Evolutionary conservation across 805 yeast species (phyloP).

Genomic region (Suhomyces emberorum): DNA sequence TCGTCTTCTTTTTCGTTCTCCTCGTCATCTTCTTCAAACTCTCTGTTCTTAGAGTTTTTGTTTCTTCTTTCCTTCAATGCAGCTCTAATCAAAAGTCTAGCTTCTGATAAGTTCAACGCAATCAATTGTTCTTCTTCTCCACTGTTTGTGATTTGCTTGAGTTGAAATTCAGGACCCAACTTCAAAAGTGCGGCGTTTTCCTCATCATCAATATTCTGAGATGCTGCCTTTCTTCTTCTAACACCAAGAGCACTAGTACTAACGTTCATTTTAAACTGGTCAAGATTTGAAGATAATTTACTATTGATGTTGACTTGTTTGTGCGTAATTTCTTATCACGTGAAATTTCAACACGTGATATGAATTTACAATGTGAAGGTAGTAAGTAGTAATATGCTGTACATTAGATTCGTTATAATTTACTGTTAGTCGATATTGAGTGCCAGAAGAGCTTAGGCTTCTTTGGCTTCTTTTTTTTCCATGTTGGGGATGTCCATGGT

Average conservation of each 20-base stretch:
- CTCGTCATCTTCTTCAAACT: conserved; percentile 26
- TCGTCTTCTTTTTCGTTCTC: conserved; percentile 43
- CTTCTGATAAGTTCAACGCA: conserved; percentile 85
- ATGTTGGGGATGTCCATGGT: conserved; percentile 2
- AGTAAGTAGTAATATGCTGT: too few relatives aligned
- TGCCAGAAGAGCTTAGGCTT: too few relatives aligned
- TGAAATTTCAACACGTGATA: background rate
- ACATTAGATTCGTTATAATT: too few relatives aligned
- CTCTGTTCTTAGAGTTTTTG: conserved; percentile 35
- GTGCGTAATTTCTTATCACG: background rate
- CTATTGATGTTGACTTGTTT: background rate
- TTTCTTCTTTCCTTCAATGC: conserved; percentile 66
- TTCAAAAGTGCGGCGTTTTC: conserved; percentile 87
- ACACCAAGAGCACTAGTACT: conserved; percentile 87
- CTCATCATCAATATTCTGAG: conserved; percentile 71
- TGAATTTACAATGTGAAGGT: too few relatives aligned
- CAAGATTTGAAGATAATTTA: background rate
- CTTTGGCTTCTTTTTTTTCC: background rate
- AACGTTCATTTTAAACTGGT: too few relatives aligned
- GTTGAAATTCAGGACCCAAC: conserved; percentile 90
- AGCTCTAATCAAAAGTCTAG: conserved; percentile 84
- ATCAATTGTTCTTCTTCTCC: conserved; percentile 76
- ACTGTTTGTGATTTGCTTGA: conserved; percentile 73
- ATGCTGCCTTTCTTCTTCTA: conserved; percentile 62
- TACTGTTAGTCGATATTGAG: too few relatives aligned